Percentiles rank a stretch among this genome's conserved stretches.
phyloP scores from a whole-genome alignment of 805 yeast genomes.

The Pichia gijzeniarum region DNA sequence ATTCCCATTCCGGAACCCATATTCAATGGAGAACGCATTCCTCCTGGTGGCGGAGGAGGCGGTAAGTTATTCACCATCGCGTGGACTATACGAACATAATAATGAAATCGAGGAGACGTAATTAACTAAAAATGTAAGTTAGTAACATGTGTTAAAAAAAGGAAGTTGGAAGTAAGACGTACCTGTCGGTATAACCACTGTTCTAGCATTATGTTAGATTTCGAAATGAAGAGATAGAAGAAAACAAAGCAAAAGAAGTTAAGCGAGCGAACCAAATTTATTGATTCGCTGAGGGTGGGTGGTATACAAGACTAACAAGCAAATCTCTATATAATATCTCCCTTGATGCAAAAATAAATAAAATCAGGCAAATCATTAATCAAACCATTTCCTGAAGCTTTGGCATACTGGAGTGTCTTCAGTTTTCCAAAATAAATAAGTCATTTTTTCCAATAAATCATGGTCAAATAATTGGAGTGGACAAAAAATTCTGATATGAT shows the following conservation, averaged over 20 bases:
- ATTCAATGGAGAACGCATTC: background rate
- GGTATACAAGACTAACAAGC: too few species aligned
- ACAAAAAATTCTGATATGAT: background rate
- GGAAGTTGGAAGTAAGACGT: background rate
- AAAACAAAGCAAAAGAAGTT: background rate
- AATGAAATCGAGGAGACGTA: conserved; percentile 52
- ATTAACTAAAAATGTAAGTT: conserved; percentile 33
- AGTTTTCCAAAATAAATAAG: conserved; percentile 8
- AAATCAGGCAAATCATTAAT: conserved; percentile 13
- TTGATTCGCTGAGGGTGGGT: background rate
- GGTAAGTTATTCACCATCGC: conserved; percentile 58
- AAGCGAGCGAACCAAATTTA: background rate
- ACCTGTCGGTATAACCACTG: conserved; percentile 36
- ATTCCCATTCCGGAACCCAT: background rate
- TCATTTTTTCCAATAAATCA: background rate
- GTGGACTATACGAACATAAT: conserved; percentile 56
- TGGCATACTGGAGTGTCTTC: conserved; percentile 3
- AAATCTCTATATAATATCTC: too few species aligned
- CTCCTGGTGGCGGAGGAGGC: conserved; percentile 31
- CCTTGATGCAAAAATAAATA: conserved; percentile 29
- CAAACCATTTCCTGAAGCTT: conserved; percentile 1
- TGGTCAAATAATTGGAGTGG: background rate
- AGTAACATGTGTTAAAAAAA: background rate
- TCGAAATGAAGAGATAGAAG: background rate
- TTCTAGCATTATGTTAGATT: conserved; percentile 33